Percentiles rank a stretch among this genome's conserved stretches.
Conservation (phyloP, 495 filamentous ascomycete genomes). For the Penicillium nucicola region DNA sequence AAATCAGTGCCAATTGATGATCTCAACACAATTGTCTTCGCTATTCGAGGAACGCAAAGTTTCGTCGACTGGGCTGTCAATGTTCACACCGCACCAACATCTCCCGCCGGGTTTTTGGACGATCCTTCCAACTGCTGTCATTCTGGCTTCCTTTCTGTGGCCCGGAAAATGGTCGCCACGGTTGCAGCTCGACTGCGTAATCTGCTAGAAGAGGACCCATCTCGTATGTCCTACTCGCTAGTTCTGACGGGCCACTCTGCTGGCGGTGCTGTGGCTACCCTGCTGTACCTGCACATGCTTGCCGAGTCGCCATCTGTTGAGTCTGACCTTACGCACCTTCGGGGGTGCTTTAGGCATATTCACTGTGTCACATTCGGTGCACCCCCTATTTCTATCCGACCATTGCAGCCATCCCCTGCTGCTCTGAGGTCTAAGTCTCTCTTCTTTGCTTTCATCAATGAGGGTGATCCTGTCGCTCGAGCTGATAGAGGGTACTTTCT, state of each 20-base stretch:
- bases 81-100: constrained; percentile 59
- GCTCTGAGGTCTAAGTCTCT: constrained; percentile 52
- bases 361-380: constrained; percentile 83
- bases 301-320: constrained; percentile 40
- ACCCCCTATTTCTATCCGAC: constrained; percentile 69
- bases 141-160: constrained; percentile 71
- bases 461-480: constrained; percentile 75
- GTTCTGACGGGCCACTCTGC: constrained; percentile 83
- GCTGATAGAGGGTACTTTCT: constrained; percentile 72
- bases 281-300: constrained; percentile 79
- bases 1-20: constrained; percentile 73
- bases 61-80: constrained; percentile 87
- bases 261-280: constrained; percentile 72
- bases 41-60: constrained; percentile 72
- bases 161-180: constrained; percentile 67
- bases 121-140: constrained; percentile 75
- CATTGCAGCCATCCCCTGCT: constrained; percentile 55
- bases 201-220: constrained; percentile 66
- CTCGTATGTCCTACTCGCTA: constrained; percentile 63
- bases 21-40: constrained; percentile 73
- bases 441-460: constrained; percentile 77
- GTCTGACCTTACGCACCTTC: constrained; percentile 65
- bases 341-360: constrained; percentile 65
- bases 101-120: constrained; percentile 67
- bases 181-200: constrained; percentile 65